A percentile compares a stretch with the other conserved stretches of the same genome.
Evolutionary conservation across 345 rosid genomes (phyloP).

Genomic region (Populus nigra): DNA sequence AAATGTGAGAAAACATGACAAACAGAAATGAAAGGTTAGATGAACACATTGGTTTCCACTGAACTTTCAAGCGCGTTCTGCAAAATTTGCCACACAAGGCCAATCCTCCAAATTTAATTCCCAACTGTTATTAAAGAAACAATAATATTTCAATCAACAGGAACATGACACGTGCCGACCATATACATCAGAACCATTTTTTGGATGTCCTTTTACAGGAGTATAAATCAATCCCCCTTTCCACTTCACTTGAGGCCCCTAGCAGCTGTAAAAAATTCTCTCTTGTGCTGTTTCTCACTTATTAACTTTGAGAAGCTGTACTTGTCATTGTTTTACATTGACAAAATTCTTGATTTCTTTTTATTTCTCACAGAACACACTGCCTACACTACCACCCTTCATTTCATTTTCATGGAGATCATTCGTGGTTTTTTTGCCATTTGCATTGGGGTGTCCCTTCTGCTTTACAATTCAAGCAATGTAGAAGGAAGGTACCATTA

Average conservation of each 20-base stretch:
- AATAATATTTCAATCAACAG: conserved; percentile 29
- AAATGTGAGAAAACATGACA: background rate
- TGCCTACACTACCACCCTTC: background rate
- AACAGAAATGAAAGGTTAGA: background rate
- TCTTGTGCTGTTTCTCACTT: background rate
- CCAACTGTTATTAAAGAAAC: background rate
- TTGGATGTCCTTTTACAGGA: conserved; percentile 3
- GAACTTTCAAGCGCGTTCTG: conserved; percentile 17
- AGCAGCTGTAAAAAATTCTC: background rate
- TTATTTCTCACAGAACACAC: background rate
- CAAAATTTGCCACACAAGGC: conserved; percentile 8
- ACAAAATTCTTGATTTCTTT: background rate
- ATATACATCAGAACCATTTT: conserved; percentile 5
- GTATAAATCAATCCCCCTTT: conserved; percentile 33
- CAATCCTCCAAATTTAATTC: conserved; percentile 12
- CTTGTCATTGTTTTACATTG: background rate
- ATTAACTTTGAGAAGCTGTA: background rate
- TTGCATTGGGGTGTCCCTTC: conserved; percentile 18
- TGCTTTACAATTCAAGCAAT: conserved; percentile 37
- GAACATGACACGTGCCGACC: conserved; percentile 44
- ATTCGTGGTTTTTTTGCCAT: conserved; percentile 21
- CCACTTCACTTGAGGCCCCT: background rate
- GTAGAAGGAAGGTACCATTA: conserved; percentile 59
- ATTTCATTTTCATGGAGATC: conserved; percentile 27
- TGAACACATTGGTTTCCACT: background rate